These are phyloP conservation scores for Aschersonia sp. DNA, from an alignment of 2,329 filamentous ascomycete genomes.

Conservation along the genomic window DNA sequence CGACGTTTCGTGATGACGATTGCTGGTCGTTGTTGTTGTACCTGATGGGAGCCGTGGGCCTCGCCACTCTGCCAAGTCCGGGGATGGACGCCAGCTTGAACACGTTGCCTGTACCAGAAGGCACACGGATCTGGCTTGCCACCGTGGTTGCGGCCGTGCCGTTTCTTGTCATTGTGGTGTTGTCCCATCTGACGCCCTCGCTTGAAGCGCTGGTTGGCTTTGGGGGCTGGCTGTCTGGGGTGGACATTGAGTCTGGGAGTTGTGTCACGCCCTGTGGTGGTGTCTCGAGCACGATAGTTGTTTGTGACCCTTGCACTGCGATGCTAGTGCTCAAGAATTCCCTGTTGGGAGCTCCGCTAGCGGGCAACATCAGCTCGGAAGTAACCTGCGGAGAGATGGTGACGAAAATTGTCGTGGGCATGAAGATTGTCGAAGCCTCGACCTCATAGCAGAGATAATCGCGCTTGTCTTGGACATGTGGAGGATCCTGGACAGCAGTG, in stretches of 20 bases:
- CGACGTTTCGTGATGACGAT: slow-evolving; percentile 18
- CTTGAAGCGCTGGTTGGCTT: background rate
- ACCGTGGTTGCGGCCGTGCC: background rate
- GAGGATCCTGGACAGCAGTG: slow-evolving; percentile 6
- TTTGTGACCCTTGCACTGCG: background rate
- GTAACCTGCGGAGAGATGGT: background rate
- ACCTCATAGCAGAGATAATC: slow-evolving; percentile 1
- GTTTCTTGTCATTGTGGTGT: slow-evolving; percentile 1
- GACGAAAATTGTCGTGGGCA: slow-evolving; percentile 1
- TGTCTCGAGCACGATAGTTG: background rate
- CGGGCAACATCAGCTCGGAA: background rate
- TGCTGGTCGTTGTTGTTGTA: slow-evolving; percentile 1
- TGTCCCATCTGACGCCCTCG: background rate
- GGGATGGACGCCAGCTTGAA: background rate
- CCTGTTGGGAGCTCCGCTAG: background rate
- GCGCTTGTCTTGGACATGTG: background rate
- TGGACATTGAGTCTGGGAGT: background rate
- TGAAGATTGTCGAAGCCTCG: slow-evolving; percentile 1
- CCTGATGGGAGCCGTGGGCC: background rate
- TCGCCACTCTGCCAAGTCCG: background rate
- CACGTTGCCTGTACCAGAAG: background rate
- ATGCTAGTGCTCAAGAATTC: background rate
- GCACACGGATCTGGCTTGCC: background rate
- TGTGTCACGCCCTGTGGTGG: background rate
- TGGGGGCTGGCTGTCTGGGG: background rate